Conservation (phyloP, 176 grass and related monocot species). For the Otatea glauca region DNA sequence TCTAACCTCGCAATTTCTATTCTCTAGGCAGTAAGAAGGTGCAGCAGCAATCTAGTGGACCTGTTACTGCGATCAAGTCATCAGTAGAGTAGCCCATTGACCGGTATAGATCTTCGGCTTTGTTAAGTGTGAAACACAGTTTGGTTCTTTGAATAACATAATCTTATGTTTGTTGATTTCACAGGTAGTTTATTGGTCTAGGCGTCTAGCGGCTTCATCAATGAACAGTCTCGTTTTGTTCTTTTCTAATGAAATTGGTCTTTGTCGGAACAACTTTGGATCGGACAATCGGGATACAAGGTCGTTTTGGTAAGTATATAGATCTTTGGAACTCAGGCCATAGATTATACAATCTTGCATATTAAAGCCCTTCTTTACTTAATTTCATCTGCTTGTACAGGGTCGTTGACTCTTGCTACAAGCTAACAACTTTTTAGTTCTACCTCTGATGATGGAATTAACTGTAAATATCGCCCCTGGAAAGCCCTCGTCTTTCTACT, state of each 20-base stretch:
- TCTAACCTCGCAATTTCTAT: slow-evolving; percentile 21
- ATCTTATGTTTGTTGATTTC: slow-evolving; percentile 4
- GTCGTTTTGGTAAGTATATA: slow-evolving; percentile 50
- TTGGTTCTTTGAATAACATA: background rate
- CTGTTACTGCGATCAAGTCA: slow-evolving; percentile 16
- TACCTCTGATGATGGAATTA: slow-evolving; percentile 27
- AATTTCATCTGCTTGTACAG: slow-evolving; percentile 27
- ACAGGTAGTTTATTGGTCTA: slow-evolving; percentile 39
- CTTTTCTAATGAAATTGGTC: slow-evolving; percentile 37
- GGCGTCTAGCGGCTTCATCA: background rate
- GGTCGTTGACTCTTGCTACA: slow-evolving; percentile 30
- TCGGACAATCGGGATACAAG: background rate
- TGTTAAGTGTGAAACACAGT: background rate
- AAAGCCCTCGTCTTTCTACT: background rate
- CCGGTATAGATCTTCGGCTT: slow-evolving; percentile 13
- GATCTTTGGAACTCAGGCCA: background rate
- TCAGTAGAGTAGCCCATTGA: slow-evolving; percentile 46
- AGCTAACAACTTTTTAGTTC: slow-evolving; percentile 37
- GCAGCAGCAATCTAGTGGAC: slow-evolving; percentile 31
- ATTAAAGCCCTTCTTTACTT: background rate
- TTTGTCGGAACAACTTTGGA: slow-evolving; percentile 21
- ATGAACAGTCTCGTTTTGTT: slow-evolving; percentile 31
- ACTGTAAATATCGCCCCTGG: slow-evolving; percentile 38
- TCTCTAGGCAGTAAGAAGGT: slow-evolving; percentile 49
- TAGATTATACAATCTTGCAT: background rate